Percentiles rank a stretch among this genome's conserved stretches.
Evolutionary conservation across 768 basidiomycete genomes (phyloP).

Genomic region (Auricularia sp.): DNA sequence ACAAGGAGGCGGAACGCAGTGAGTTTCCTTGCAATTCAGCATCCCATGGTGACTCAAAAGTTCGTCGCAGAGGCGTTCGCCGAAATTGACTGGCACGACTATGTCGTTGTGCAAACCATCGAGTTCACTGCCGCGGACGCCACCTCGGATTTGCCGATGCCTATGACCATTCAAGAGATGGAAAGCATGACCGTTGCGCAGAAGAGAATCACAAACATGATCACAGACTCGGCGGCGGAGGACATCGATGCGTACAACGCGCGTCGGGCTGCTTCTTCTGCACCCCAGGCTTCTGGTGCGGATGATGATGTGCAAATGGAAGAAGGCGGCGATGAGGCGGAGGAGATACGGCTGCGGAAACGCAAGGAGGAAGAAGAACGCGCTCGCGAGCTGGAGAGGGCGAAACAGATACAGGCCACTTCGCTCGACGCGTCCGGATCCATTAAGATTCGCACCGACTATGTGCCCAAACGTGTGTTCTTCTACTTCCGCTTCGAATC

Average conservation of each 20-base stretch:
- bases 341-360: constrained; percentile 45
- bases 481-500: not conserved
- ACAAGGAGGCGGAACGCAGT: constrained; percentile 86
- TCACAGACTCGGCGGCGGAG: constrained; percentile 89
- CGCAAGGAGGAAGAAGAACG: constrained; percentile 66
- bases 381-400: constrained; percentile 60
- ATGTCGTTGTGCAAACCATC: constrained; percentile 94
- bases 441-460: constrained; percentile 94
- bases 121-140: constrained; percentile 94
- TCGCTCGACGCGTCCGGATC: constrained; percentile 64
- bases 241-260: constrained; percentile 77
- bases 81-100: constrained; percentile 99
- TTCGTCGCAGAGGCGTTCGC: constrained; percentile 67
- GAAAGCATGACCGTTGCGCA: constrained; percentile 95
- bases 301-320: constrained; percentile 69
- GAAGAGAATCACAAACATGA: constrained; percentile 96
- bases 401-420: constrained; percentile 71
- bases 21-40: constrained; percentile 24
- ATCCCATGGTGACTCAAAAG: not conserved
- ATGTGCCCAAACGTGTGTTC: constrained; percentile 80
- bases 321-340: constrained; percentile 75
- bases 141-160: constrained; percentile 85
- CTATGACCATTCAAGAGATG: constrained; percentile 90
- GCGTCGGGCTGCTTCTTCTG: constrained; percentile 73
- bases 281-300: constrained; percentile 52